phyloP scores from a whole-genome alignment of 75 land plant species.

The Azolla pinnata region DNA sequence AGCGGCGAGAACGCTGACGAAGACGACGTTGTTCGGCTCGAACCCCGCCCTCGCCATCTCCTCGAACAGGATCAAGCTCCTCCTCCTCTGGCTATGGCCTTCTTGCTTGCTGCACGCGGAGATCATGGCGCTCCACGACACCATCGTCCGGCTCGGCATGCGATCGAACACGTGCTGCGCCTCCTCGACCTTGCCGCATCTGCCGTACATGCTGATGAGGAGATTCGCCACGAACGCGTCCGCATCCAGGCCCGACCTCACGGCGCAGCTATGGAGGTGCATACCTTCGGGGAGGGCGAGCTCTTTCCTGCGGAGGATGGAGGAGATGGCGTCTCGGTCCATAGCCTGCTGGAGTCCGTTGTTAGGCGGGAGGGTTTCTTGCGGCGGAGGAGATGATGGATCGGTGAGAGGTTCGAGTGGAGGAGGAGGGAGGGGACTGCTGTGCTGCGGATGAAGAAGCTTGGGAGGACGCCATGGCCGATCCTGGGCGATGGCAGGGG shows the following conservation, averaged over 20 bases:
- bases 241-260: background rate
- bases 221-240: background rate
- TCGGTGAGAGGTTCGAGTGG: no score
- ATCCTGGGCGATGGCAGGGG: no score
- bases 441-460: no score
- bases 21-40: conserved; percentile 24
- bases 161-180: background rate
- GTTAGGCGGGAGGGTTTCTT: no score
- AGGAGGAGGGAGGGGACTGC: no score
- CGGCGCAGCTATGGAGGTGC: no score
- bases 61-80: background rate
- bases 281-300: no score
- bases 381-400: no score
- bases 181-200: background rate
- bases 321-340: no score
- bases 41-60: conserved; percentile 10
- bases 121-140: conserved; percentile 1
- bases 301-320: no score
- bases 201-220: background rate
- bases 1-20: conserved; percentile 23
- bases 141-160: background rate
- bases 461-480: no score
- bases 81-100: background rate
- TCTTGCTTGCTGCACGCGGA: background rate
- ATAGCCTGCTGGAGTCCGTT: no score